Evolutionary conservation across 345 rosid species (phyloP).

Genomic region (Theobroma cacao): DNA sequence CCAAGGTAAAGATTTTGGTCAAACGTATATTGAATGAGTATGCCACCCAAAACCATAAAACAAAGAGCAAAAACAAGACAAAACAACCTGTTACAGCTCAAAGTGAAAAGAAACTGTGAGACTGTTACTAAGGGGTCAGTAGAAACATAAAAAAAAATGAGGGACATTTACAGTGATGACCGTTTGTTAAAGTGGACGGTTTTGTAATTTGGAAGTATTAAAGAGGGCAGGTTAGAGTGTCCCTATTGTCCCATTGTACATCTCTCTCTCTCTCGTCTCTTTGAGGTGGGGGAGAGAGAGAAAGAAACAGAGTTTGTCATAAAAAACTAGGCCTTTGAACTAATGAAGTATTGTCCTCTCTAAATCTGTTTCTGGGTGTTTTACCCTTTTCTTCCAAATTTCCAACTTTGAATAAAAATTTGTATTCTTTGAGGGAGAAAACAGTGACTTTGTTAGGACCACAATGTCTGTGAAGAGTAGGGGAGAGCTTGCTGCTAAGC

Average conservation of each 20-base stretch:
- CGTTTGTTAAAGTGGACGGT: conserved; percentile 14
- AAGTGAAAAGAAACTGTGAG: conserved; percentile 1
- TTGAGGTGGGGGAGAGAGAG: background rate
- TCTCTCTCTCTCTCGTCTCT: conserved; percentile 13
- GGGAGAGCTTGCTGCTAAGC: conserved; percentile 42
- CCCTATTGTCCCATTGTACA: background rate
- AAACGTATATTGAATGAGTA: background rate
- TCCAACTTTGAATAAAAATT: background rate
- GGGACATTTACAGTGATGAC: background rate
- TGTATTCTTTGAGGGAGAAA: conserved; percentile 7
- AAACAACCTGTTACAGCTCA: background rate
- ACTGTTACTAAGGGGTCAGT: background rate
- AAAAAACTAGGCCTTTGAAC: background rate
- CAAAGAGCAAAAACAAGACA: background rate
- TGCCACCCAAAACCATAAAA: no score
- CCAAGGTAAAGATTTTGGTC: background rate
- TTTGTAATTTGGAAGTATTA: conserved; percentile 11
- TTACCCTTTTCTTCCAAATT: background rate
- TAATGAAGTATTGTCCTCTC: background rate
- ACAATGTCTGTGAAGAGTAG: conserved; percentile 67
- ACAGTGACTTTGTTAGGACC: background rate
- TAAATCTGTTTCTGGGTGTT: background rate
- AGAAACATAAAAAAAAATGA: background rate
- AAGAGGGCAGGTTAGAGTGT: conserved; percentile 25
- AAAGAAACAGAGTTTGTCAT: background rate